Base-by-base conservation (phyloP, 148 eudicot species). In the Chenopodium suecicum region DNA sequence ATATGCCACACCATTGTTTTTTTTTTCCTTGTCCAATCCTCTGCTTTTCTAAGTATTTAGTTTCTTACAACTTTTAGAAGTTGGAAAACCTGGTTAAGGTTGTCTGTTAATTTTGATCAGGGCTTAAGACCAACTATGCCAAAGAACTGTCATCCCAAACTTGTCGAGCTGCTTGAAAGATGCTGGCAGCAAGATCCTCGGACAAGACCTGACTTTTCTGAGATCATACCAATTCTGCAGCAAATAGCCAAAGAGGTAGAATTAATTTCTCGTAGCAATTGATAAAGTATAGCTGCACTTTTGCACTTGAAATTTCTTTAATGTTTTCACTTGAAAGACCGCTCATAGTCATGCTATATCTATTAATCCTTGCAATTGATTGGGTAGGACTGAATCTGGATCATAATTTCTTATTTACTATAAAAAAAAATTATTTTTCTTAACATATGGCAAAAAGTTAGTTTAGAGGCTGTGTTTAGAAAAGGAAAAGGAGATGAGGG, bases 161-260 rank as follows among this genome's bases (percentile, higher is more conserved):
- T 96, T 69, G 86, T 88, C 75, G 95, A 90, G 86, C 90, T 96
- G 84, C 99, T 96, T 7, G 95, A 94, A 87, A 91, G 85, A 88
- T 96, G 99, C 98, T 96, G 99, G 99, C 95, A 88, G 86, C 93
- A 92, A 83, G 99, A 96, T 78, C 95, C 99, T 34, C 70, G 89
- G 31, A 50, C 85, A 81, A 89, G 99, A 90, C 99, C 99, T 3
- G 94, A 94, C 85, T 96, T 96, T 84, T 75, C 94, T 10, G 99
- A 92, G 80, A 87, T 96, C 74, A 88, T 87, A 31, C 92, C 90
- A 74, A 86, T 85, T 65, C 77, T 94, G 79, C 89, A 87, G 87
- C 89, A 90, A 83, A 88, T 90, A 82, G 89, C 91, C 52, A 92
- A 92, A 81, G 99, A 92, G 98, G 99, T 92, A 89, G 22, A 79